Conservation (phyloP, 2,329 filamentous ascomycete genomes). For the Amylocarpus encephaloides region DNA sequence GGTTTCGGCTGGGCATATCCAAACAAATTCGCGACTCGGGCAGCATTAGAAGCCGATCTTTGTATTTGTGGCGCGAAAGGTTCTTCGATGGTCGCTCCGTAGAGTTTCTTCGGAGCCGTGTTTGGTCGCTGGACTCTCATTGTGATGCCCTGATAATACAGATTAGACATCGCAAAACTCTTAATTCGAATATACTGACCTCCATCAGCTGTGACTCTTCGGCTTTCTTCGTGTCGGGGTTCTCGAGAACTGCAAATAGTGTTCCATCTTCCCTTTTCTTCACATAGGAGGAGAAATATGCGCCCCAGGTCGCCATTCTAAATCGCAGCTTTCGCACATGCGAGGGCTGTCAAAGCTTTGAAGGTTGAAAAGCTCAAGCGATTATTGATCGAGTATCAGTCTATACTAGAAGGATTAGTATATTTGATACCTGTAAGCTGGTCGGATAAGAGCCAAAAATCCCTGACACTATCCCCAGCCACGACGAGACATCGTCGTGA, state of each 20-base stretch:
- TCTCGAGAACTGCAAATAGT: neutral
- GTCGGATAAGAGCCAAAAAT: too few species aligned
- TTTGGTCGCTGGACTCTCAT: neutral
- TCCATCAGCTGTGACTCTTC: neutral
- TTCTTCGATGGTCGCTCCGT: slow-evolving; percentile 2
- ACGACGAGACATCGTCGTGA: too few species aligned
- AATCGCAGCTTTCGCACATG: neutral
- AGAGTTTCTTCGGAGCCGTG: slow-evolving; percentile 7
- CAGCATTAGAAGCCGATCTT: slow-evolving; percentile 13
- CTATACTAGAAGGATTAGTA: too few species aligned
- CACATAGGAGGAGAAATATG: slow-evolving; percentile 18
- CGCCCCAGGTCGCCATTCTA: slow-evolving; percentile 19
- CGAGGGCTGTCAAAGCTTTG: neutral
- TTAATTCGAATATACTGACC: neutral
- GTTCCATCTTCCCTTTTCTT: slow-evolving; percentile 11
- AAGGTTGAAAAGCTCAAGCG: too few species aligned
- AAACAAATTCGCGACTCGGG: slow-evolving; percentile 20
- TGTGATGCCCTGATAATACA: neutral
- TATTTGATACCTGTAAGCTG: too few species aligned
- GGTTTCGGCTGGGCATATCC: slow-evolving; percentile 12
- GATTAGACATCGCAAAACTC: neutral
- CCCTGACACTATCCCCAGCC: too few species aligned
- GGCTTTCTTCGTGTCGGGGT: neutral
- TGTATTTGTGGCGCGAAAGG: neutral
- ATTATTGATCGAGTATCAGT: too few species aligned